phyloP scores from a whole-genome alignment of 192 early-diverging fungal genomes.

The Coemansia nantahalensis region DNA sequence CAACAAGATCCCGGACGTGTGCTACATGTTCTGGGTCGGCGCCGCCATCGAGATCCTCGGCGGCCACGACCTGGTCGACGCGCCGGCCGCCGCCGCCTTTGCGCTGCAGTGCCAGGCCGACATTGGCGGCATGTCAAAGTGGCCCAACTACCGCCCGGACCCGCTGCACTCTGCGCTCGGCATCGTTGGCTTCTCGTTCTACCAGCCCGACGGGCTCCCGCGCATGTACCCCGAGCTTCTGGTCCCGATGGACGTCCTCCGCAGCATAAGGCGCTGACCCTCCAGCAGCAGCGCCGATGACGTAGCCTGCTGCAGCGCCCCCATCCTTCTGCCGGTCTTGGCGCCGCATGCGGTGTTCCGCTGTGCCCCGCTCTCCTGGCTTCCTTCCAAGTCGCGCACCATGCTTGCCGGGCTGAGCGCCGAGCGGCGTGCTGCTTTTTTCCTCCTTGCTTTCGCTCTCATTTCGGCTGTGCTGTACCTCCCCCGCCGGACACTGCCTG shows the following conservation, averaged over 20 bases:
- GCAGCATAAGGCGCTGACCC: conserved; percentile 1
- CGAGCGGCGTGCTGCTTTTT: conserved; percentile 7
- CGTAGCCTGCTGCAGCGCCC: too few relatives aligned
- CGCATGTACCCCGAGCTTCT: conserved; percentile 45
- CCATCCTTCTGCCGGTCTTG: too few relatives aligned
- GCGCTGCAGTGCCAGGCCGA: conserved; percentile 24
- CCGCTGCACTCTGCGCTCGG: conserved; percentile 50
- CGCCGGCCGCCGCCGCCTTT: conserved; percentile 9
- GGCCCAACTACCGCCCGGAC: conserved; percentile 29
- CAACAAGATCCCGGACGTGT: conserved; percentile 87
- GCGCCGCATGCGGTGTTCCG: too few relatives aligned
- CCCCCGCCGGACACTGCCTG: conserved; percentile 2
- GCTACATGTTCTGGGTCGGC: conserved; percentile 99
- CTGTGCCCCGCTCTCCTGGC: too few relatives aligned
- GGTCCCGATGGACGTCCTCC: conserved; percentile 24
- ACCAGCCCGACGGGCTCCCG: conserved; percentile 27
- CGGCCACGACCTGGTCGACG: conserved; percentile 40
- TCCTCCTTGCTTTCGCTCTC: conserved; percentile 15
- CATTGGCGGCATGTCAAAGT: conserved; percentile 49
- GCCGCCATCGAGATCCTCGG: conserved; percentile 60
- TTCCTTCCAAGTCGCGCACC: too few relatives aligned
- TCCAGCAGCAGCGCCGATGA: too few relatives aligned
- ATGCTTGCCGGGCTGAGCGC: background rate
- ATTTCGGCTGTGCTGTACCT: conserved; percentile 27
- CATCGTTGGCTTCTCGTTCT: conserved; percentile 41